Evolutionary conservation across 164 flowering plant genomes (phyloP).

Genomic region (Magnolia kwangsiensis): DNA sequence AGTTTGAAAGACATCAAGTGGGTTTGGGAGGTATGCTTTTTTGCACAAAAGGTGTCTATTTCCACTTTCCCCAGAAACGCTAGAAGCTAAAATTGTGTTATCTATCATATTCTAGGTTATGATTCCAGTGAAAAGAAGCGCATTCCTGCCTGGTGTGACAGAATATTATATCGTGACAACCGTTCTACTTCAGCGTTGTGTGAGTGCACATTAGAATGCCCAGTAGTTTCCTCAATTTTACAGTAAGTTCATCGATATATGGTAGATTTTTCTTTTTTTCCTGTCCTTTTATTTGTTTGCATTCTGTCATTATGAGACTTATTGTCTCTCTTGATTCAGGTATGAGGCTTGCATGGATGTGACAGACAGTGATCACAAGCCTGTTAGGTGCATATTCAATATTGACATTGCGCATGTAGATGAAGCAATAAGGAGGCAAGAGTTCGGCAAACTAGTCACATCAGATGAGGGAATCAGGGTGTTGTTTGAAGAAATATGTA

Average conservation of each 20-base stretch:
- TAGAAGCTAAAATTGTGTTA: background rate
- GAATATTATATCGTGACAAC: conserved; percentile 83
- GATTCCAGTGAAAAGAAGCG: conserved; percentile 99
- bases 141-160: conserved; percentile 99
- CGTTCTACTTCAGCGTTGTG: conserved; percentile 38
- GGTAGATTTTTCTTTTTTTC: background rate
- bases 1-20: conserved; percentile 74
- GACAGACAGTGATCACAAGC: conserved; percentile 97
- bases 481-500: conserved; percentile 39
- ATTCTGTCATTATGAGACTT: conserved; percentile 1
- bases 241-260: conserved; percentile 42
- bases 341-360: conserved; percentile 99
- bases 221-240: conserved; percentile 58
- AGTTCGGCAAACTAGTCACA: conserved; percentile 57
- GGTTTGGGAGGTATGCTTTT: conserved; percentile 75
- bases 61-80: background rate
- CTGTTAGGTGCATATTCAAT: conserved; percentile 76
- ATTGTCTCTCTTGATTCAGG: conserved; percentile 30
- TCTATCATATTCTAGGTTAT: conserved; percentile 55
- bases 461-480: conserved; percentile 52
- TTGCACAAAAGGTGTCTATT: background rate
- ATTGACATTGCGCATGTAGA: conserved; percentile 70
- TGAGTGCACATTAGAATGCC: conserved; percentile 80
- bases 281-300: background rate
- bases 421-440: conserved; percentile 74